These are phyloP conservation scores for Sesbania bispinosa DNA, from an alignment of 306 rosid genomes.

Conservation along the genomic window DNA sequence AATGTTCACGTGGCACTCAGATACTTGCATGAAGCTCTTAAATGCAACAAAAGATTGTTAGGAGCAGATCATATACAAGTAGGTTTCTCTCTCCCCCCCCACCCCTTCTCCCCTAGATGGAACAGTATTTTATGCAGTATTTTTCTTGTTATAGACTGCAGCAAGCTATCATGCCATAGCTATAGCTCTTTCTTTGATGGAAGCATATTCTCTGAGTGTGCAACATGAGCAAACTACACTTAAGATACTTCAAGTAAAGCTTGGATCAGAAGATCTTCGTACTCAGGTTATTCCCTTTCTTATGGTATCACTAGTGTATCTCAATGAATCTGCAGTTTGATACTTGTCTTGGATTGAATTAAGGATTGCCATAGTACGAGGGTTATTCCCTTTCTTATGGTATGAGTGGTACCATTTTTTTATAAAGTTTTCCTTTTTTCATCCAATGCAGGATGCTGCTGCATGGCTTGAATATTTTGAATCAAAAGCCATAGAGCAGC, in stretches of 20 bases:
- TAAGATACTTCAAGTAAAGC: slow-evolving; percentile 82
- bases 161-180: slow-evolving; percentile 99
- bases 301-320: neutral
- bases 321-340: neutral
- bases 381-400: neutral
- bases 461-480: slow-evolving; percentile 98
- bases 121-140: slow-evolving; percentile 2
- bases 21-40: slow-evolving; percentile 95
- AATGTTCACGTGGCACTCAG: slow-evolving; percentile 95
- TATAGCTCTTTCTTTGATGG: slow-evolving; percentile 97
- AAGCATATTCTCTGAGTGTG: slow-evolving; percentile 90
- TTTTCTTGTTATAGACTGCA: slow-evolving; percentile 66
- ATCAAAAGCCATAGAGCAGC: slow-evolving; percentile 93
- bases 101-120: neutral
- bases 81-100: slow-evolving; percentile 35
- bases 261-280: slow-evolving; percentile 91
- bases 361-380: neutral
- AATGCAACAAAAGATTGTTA: slow-evolving; percentile 89
- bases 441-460: slow-evolving; percentile 76
- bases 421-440: neutral
- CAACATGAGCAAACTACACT: slow-evolving; percentile 98
- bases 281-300: slow-evolving; percentile 62
- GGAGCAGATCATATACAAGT: slow-evolving; percentile 98
- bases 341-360: neutral
- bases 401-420: neutral